Base-by-base conservation (phyloP, 2,329 filamentous ascomycete species). In the Fusarium sulawesiense region DNA sequence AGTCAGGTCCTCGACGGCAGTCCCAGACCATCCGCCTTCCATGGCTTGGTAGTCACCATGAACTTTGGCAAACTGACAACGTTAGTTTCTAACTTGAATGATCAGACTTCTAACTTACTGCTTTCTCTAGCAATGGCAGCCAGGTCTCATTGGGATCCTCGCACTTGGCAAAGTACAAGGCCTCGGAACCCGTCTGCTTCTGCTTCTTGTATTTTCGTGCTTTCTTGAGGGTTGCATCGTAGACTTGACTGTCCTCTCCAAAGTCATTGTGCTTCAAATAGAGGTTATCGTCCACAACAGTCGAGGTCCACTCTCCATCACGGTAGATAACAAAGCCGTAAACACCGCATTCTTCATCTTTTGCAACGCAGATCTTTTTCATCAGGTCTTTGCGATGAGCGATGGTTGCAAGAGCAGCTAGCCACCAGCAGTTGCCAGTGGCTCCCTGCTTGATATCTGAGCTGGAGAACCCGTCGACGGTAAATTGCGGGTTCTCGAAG, bases 241-340 rank as follows among this genome's bases (percentile, higher is more conserved):
- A 82, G n/a, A 76, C 68, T 49, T 81, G 77, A 5, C 60, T 67
- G 10, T 73, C 57, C 25, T 76, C 72, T 11, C 85, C 83, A 51
- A 92, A 83, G 37, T 79, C 77, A 18, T 64, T 70, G 23, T 73
- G 50, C 7, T 27, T 70, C 23, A 79, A 56, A 47, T 78, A 79
- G n/a, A 79, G 63, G 73, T 92, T 92, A 77, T 93, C 91, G 73
- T 93, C 91, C 48, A 93, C 87, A 46, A 93, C 88, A 42, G 88
- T 89, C 25, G 89, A 88, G 49, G 91, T 86, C 91, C 91, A 93
- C 76, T 92, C 89, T 47, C 90, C 90, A 70, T 93, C 81, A 75
- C 91, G 84, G 77, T 90, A 88, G 76, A 93, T 92, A 30, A 93
- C 89, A 70, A 93, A 92, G 4, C 91, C 91, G 71, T 93, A 93